phyloP scores from a whole-genome alignment of 352 stramenopile genomes.

The Sclerospora graminicola region DNA sequence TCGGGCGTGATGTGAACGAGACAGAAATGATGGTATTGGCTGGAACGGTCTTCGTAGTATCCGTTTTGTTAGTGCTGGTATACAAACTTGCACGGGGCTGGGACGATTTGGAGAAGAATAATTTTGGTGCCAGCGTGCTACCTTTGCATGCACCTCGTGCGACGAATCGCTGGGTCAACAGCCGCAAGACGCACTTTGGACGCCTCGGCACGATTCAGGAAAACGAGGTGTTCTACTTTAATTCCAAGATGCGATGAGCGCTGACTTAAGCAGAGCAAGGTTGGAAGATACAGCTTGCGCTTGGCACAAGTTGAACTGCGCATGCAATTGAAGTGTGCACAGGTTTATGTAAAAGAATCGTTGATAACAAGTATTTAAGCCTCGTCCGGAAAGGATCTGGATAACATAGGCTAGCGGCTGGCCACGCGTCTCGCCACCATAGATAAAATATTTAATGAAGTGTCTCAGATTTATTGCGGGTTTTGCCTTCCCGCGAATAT shows the following conservation, averaged over 20 bases:
- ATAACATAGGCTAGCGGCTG: slow-evolving; percentile 8
- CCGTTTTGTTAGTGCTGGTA: slow-evolving; percentile 57
- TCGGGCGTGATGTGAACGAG: slow-evolving; percentile 60
- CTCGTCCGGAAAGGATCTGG: slow-evolving; percentile 7
- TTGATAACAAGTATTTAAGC: slow-evolving; percentile 27
- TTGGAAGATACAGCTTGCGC: neutral
- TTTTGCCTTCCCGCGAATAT: no score
- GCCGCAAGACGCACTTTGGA: slow-evolving; percentile 49
- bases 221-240: slow-evolving; percentile 53
- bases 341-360: slow-evolving; percentile 16
- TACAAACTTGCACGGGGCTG: slow-evolving; percentile 67
- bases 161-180: slow-evolving; percentile 55
- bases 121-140: slow-evolving; percentile 27
- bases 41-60: slow-evolving; percentile 62
- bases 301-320: neutral
- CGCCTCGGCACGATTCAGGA: slow-evolving; percentile 62
- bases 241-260: slow-evolving; percentile 46
- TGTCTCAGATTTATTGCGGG: neutral
- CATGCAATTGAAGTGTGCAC: slow-evolving; percentile 18
- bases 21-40: slow-evolving; percentile 56
- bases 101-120: slow-evolving; percentile 43
- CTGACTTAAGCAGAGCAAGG: no score
- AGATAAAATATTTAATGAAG: slow-evolving; percentile 29
- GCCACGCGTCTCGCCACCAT: slow-evolving; percentile 2
- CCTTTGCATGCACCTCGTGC: slow-evolving; percentile 32